phyloP scores from a whole-genome alignment of 2,329 filamentous ascomycete genomes.

The Xylaria sp. region DNA sequence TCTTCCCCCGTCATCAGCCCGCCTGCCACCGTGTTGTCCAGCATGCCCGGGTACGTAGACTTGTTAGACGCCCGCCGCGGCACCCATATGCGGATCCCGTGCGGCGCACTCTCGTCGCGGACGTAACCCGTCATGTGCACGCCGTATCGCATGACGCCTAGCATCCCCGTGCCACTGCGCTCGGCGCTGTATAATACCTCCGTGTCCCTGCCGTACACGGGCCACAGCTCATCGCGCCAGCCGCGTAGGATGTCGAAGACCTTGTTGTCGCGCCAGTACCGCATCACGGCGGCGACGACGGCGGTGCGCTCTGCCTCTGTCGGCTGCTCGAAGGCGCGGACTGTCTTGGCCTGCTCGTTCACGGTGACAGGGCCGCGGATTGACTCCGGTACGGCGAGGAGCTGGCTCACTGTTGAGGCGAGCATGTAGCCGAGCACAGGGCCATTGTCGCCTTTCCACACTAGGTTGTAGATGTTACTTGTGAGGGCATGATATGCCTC shows the following conservation, averaged over 20 bases:
- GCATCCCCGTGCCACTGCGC: constrained; percentile 76
- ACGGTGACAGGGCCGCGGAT: constrained; percentile 71
- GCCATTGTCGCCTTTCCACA: constrained; percentile 65
- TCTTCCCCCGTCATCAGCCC: constrained; percentile 83
- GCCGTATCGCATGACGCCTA: constrained; percentile 82
- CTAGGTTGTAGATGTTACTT: constrained; percentile 73
- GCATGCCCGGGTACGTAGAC: constrained; percentile 88
- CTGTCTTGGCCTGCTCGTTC: constrained; percentile 67
- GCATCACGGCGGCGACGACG: constrained; percentile 65
- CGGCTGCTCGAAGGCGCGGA: constrained; percentile 69
- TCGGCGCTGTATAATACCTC: constrained; percentile 80
- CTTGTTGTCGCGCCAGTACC: constrained; percentile 74
- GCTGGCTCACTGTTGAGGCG: constrained; percentile 60
- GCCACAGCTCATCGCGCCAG: constrained; percentile 85
- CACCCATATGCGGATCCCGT: constrained; percentile 84
- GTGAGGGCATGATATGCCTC: constrained; percentile 65
- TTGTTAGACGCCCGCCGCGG: constrained; percentile 80
- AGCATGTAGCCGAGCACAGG: constrained; percentile 67
- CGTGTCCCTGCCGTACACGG: constrained; percentile 75
- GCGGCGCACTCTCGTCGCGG: constrained; percentile 54
- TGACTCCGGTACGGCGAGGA: constrained; percentile 59
- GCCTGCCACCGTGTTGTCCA: constrained; percentile 94
- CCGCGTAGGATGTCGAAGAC: constrained; percentile 79
- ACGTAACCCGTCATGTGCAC: constrained; percentile 84
- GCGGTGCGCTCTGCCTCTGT: constrained; percentile 72